Percentiles rank a stretch among this genome's conserved stretches.
phyloP scores from a whole-genome alignment of 2,329 filamentous ascomycete species.

The Pseudogymnoascus sp. region DNA sequence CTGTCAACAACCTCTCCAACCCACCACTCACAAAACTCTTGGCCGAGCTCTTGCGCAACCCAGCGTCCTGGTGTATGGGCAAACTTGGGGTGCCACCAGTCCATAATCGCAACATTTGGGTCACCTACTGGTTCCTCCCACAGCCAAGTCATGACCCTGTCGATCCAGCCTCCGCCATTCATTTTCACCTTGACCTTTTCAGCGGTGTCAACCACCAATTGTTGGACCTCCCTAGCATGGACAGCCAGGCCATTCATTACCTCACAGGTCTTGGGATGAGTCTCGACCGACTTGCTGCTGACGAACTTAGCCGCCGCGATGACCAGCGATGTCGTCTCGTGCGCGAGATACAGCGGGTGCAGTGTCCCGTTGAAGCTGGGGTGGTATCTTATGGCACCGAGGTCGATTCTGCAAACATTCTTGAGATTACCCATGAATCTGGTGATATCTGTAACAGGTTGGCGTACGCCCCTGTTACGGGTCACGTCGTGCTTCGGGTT shows the following conservation, averaged over 20 bases:
- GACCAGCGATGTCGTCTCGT: conserved; percentile 20
- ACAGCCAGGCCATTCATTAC: not conserved
- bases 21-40: conserved; percentile 13
- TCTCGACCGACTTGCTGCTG: conserved; percentile 5
- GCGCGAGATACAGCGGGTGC: conserved; percentile 23
- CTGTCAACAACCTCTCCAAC: conserved; percentile 17
- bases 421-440: not conserved
- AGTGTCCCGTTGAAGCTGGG: conserved; percentile 14
- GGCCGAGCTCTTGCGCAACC: conserved; percentile 2
- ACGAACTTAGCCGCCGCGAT: conserved; percentile 18
- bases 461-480: not conserved
- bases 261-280: conserved; percentile 7
- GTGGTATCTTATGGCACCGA: not conserved
- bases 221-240: conserved; percentile 15
- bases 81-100: not conserved
- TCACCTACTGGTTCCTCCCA: not conserved
- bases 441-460: not conserved
- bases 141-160: conserved; percentile 17
- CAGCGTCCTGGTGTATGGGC: not conserved
- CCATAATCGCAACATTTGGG: conserved; percentile 1
- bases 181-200: conserved; percentile 18
- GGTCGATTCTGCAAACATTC: not conserved
- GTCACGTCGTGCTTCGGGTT: not conserved
- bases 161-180: conserved; percentile 28
- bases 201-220: conserved; percentile 9